Base-by-base conservation (phyloP, 495 filamentous ascomycete genomes). In the Hypoxylon intermedium region DNA sequence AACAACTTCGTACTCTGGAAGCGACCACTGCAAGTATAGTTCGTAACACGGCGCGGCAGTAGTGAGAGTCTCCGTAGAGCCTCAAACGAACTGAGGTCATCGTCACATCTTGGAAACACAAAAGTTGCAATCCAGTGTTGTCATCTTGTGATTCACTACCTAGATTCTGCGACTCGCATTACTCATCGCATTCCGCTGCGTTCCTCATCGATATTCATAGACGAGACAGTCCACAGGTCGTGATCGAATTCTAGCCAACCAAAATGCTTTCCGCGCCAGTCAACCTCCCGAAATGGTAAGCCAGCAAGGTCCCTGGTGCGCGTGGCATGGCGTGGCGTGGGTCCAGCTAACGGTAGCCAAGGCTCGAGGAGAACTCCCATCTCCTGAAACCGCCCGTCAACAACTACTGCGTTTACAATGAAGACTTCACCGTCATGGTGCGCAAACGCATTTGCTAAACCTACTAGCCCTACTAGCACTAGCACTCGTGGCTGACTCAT, bases 321-420 rank as follows among this genome's bases (percentile, higher is more conserved):
- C 30, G 15, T 51, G 31, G 46, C 24, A 37, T 43, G 31, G 7
- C 30, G 15, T 51, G 31, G 46, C 24, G 43, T 43, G 31, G 52
- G 11, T 55, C 49, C 69, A 19, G 63, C 49, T 30, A 58, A 55
- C 44, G 38, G 24, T 38, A 28, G 52, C 44, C 31, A 63, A 98
- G 94, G 94, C 87, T 98, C 34, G 86, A 92, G 70, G 84, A 89
- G 68, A 97, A 98, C 72, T 88, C 89, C 2, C 92, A 98, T 67
- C 86, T 98, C 43, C 85, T 98, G 52, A 87, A 96, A 74, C 94
- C 94, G 1, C 94, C 94, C 2, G 88, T 98, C 67, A 97, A 97
- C 73, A 98, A 98, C 75, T 95, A 93, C 75, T 96, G 92, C 75
- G 90, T 98, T 58, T 94, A 96, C 76, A 87, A 96, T 67, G 79